phyloP scores from a whole-genome alignment of 148 eudicot genomes.

The Heliamphora exappendiculata region DNA sequence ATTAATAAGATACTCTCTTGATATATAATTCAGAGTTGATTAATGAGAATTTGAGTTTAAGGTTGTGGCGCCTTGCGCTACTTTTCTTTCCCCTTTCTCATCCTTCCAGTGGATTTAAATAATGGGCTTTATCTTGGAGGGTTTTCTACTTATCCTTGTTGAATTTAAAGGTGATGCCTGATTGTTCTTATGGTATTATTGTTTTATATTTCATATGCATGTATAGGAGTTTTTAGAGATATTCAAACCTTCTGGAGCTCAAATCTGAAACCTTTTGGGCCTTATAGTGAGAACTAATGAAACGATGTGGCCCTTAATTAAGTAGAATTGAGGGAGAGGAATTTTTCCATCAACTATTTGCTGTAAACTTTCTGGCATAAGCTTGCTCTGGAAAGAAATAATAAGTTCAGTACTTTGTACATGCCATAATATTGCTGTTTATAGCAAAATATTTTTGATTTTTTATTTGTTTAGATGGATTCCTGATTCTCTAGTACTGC shows the following conservation, averaged over 20 bases:
- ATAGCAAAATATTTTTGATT: neutral
- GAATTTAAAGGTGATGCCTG: too few relatives aligned
- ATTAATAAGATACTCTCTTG: too few relatives aligned
- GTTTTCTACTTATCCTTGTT: too few relatives aligned
- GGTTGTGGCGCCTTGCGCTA: too few relatives aligned
- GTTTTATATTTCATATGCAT: neutral
- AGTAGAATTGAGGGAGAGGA: neutral
- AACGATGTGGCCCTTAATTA: neutral
- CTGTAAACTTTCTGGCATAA: neutral
- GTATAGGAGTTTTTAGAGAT: neutral
- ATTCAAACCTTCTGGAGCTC: neutral
- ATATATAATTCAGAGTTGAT: too few relatives aligned
- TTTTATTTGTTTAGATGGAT: neutral
- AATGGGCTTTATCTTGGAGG: too few relatives aligned
- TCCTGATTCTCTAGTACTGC: conserved; percentile 4
- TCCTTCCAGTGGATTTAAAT: too few relatives aligned
- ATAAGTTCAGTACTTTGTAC: neutral
- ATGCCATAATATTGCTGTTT: neutral
- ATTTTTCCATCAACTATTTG: neutral
- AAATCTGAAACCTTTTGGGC: neutral
- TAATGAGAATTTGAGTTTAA: too few relatives aligned
- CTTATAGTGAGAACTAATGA: neutral
- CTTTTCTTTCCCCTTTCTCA: too few relatives aligned
- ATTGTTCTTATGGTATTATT: too few relatives aligned
- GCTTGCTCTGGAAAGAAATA: neutral